Evolutionary conservation across 2,329 filamentous ascomycete species (phyloP), one percentile per base, ranked within the genome.

Genomic region (Pseudopithomyces chartarum): DNA sequence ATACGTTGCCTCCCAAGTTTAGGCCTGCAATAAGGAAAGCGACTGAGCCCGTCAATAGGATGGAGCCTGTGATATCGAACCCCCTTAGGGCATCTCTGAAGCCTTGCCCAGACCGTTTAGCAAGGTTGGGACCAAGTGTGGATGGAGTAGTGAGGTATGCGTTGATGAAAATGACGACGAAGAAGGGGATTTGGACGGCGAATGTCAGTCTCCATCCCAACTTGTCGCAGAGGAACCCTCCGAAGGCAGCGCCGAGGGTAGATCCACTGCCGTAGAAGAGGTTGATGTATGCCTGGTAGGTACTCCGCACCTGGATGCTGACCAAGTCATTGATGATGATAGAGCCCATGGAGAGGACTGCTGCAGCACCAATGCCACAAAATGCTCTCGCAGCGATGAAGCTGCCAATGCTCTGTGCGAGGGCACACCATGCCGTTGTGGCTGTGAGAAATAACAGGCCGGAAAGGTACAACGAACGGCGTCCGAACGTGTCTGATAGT

Each of bases 191-290:
- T 56, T 84, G 82, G 10, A 84, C 73, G 22, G 77, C 76, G 65
- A 84, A 91, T 54, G 88, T 87, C 86, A 87, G 90, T 40, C 90
- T 80, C 89, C 89, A 92, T 29, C 90, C 90, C 1, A 92, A 73
- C 33, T 78, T 80, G 66, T 92, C 89, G 22, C 87, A 88, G 67
- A 92, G 84, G 51, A 86, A 80, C 1, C 89, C 89, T 13, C 89
- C 90, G 6, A 90, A 79, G 0, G 88, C 88, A 1, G 88, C 89
- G 2, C 90, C 90, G 2, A 86, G 76, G 6, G 73, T 73, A 20
- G 71, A 70, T 6, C 76, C 78, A 10, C 77, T 68, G 2, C 88
- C 88, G 63, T 83, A 90, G 47, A 84, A 80, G 44, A 90, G 79
- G 68, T 90, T 74, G 66, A 90, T 83, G 62, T 88, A 86, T 13